A percentile compares a stretch with the other conserved stretches of the same genome.
Conservation (phyloP, 805 yeast species). For the Pichia cabralensis region DNA sequence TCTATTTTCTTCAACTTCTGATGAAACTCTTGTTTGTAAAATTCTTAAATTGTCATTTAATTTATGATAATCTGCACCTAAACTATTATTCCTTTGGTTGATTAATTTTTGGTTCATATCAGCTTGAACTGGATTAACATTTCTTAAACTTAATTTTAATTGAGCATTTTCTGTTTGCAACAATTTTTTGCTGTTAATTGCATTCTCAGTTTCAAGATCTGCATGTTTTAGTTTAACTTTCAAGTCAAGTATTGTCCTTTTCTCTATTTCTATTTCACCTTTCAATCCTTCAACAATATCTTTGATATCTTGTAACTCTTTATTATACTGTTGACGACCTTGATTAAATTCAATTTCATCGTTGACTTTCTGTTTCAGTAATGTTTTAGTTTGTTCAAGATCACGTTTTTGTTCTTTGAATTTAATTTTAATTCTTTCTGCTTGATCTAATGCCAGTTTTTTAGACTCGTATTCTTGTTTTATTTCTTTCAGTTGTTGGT, state of each 20-base stretch:
- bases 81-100: slow-evolving; percentile 2
- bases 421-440: slow-evolving; percentile 21
- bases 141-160: slow-evolving; percentile 19
- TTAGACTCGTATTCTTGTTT: slow-evolving; percentile 10
- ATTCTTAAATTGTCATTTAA: slow-evolving; percentile 48
- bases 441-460: slow-evolving; percentile 19
- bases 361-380: slow-evolving; percentile 32
- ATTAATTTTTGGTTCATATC: slow-evolving; percentile 1
- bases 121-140: slow-evolving; percentile 16
- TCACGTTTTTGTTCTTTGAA: slow-evolving; percentile 36
- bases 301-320: slow-evolving; percentile 30
- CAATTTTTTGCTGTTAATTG: slow-evolving; percentile 22
- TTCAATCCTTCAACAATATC: slow-evolving; percentile 19
- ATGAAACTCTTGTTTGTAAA: slow-evolving; percentile 53
- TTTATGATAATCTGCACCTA: slow-evolving; percentile 10
- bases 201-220: slow-evolving; percentile 26
- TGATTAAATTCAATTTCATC: slow-evolving; percentile 34
- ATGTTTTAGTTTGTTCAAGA: slow-evolving; percentile 30
- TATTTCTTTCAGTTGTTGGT: slow-evolving; percentile 31
- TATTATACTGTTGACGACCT: slow-evolving; percentile 32
- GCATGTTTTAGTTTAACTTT: slow-evolving; percentile 20
- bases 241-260: slow-evolving; percentile 17
- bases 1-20: slow-evolving; percentile 52
- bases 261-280: slow-evolving; percentile 23
- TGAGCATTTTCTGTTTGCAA: slow-evolving; percentile 26